A percentile compares a stretch with the other conserved stretches of the same genome.
These are phyloP conservation scores for Eucalyptus coolabah DNA, from an alignment of 345 rosid genomes.

Conservation along the genomic window DNA sequence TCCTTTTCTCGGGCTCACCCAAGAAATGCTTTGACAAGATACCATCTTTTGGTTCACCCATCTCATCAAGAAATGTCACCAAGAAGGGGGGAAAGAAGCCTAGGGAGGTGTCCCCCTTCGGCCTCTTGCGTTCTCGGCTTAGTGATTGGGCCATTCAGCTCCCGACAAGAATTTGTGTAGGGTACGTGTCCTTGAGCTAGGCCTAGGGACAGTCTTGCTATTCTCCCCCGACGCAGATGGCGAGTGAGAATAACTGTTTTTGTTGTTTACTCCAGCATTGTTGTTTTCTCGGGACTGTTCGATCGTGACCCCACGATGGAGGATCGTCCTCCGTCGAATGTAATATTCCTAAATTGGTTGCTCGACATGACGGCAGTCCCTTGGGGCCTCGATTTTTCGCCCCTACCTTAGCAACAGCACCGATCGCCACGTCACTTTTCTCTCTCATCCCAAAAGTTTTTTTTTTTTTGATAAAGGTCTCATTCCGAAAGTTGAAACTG, in stretches of 20 bases:
- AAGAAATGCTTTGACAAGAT: background rate
- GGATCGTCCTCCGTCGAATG: background rate
- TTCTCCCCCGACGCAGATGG: background rate
- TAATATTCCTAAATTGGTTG: background rate
- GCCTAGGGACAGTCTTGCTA: background rate
- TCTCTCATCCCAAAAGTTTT: background rate
- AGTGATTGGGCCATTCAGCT: background rate
- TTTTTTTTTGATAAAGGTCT: background rate
- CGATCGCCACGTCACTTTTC: background rate
- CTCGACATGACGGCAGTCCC: background rate
- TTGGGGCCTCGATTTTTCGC: background rate
- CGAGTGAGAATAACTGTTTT: background rate
- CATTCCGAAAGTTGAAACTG: background rate
- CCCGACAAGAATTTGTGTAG: background rate
- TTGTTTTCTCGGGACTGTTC: background rate
- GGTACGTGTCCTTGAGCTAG: background rate
- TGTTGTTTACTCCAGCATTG: background rate
- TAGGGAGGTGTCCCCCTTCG: background rate
- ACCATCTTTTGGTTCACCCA: background rate
- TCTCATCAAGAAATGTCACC: background rate
- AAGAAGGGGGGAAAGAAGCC: background rate
- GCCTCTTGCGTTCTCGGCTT: background rate
- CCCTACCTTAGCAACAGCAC: background rate
- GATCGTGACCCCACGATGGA: background rate
- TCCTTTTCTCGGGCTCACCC: background rate